These are phyloP conservation scores for Elymus sibiricus DNA, from an alignment of 176 grass and related monocot genomes.

Conservation along the genomic window DNA sequence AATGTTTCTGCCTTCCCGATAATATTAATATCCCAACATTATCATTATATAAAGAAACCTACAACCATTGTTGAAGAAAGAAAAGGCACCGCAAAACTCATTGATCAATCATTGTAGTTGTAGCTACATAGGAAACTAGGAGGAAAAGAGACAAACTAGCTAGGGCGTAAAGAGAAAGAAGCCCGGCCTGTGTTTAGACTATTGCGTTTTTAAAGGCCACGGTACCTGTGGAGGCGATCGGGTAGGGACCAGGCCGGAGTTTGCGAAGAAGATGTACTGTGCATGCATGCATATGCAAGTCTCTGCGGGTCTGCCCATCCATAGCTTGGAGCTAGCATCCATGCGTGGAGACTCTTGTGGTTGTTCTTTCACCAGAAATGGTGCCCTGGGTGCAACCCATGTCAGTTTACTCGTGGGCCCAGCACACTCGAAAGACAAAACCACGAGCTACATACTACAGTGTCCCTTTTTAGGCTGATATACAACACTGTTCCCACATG, in stretches of 20 bases:
- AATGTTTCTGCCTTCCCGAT: no score
- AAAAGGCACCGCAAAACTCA: background rate
- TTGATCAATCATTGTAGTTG: background rate
- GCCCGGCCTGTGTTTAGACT: background rate
- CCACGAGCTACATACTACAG: background rate
- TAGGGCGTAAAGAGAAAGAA: background rate
- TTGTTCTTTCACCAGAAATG: conserved; percentile 47
- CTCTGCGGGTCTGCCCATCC: conserved; percentile 8
- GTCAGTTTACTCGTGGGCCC: conserved; percentile 35
- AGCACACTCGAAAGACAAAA: conserved; percentile 7
- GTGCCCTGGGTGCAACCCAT: conserved; percentile 38
- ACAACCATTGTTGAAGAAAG: background rate
- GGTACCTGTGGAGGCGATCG: background rate
- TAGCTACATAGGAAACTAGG: background rate
- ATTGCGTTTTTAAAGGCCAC: background rate
- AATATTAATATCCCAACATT: no score
- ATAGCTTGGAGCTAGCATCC: conserved; percentile 12
- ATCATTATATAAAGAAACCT: background rate
- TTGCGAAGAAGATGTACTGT: conserved; percentile 12
- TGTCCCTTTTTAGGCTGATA: background rate
- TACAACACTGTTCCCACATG: conserved; percentile 4
- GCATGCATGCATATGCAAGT: conserved; percentile 11
- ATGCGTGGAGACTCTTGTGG: conserved; percentile 28
- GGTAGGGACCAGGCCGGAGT: background rate
- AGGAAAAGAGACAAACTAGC: conserved; percentile 1